These are phyloP conservation scores for Theileria orientalis DNA, from an alignment of 169 alveolate genomes.

Conservation along the genomic window DNA sequence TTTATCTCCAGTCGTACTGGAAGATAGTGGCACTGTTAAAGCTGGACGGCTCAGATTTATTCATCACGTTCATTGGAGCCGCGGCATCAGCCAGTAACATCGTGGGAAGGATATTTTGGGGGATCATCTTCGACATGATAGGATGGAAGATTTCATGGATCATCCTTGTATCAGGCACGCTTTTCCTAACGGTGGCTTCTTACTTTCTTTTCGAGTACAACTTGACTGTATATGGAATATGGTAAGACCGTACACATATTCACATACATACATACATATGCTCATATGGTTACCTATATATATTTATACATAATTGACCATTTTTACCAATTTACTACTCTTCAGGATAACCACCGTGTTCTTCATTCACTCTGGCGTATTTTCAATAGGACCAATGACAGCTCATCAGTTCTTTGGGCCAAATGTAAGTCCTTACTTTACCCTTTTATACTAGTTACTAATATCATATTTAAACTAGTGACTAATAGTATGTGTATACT, in stretches of 20 bases:
- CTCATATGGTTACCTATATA: too few relatives aligned
- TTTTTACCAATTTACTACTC: background rate
- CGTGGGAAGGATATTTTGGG: constrained; percentile 61
- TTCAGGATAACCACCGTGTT: constrained; percentile 50
- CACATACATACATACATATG: background rate
- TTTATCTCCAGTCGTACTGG: constrained; percentile 59
- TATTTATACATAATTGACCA: too few relatives aligned
- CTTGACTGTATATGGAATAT: constrained; percentile 26
- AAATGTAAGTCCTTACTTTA: constrained; percentile 39
- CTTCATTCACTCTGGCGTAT: constrained; percentile 54
- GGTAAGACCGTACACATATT: constrained; percentile 21
- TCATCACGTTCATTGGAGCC: constrained; percentile 17
- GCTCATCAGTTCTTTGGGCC: constrained; percentile 41
- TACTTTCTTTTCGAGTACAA: constrained; percentile 23
- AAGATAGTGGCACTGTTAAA: constrained; percentile 36
- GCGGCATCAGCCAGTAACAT: background rate
- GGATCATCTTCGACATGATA: constrained; percentile 36
- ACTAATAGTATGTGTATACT: background rate
- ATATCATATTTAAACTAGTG: background rate
- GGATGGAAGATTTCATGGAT: constrained; percentile 63
- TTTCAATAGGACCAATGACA: constrained; percentile 49
- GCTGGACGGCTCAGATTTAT: constrained; percentile 20
- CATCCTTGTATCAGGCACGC: constrained; percentile 1
- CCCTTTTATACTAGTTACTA: background rate
- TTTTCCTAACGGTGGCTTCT: constrained; percentile 20